phyloP scores from a whole-genome alignment of 805 yeast species.

The Kregervanrija pseudodelftensis region DNA sequence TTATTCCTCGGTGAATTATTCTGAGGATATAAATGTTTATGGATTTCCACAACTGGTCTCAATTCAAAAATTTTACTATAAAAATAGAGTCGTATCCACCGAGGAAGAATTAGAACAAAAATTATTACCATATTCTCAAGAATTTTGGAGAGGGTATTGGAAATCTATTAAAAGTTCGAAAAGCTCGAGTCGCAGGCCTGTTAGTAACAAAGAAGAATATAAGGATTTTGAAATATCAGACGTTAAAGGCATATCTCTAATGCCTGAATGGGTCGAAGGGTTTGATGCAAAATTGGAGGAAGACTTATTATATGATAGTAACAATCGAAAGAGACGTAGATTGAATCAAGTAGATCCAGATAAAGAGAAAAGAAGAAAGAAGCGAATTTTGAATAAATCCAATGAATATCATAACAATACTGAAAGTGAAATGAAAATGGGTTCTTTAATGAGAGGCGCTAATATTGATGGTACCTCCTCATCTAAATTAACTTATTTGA shows the following conservation, averaged over 20 bases:
- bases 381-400: not conserved
- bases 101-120: slow-evolving; percentile 24
- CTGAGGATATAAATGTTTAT: slow-evolving; percentile 33
- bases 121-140: slow-evolving; percentile 28
- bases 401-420: not conserved
- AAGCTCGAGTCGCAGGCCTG: slow-evolving; percentile 4
- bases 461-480: slow-evolving; percentile 55
- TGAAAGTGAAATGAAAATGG: slow-evolving; percentile 3
- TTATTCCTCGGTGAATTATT: slow-evolving; percentile 38
- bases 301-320: slow-evolving; percentile 2
- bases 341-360: not conserved
- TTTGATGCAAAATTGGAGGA: slow-evolving; percentile 24
- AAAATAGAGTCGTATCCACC: slow-evolving; percentile 38
- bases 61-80: slow-evolving; percentile 46
- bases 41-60: slow-evolving; percentile 55
- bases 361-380: slow-evolving; percentile 1
- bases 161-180: slow-evolving; percentile 26
- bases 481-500: slow-evolving; percentile 53
- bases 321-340: not conserved
- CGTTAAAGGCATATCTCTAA: slow-evolving; percentile 19
- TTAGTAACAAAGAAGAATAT: slow-evolving; percentile 12
- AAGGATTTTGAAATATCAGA: slow-evolving; percentile 9
- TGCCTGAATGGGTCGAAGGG: slow-evolving; percentile 21
- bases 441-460: slow-evolving; percentile 27
- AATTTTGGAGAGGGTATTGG: slow-evolving; percentile 55